Evolutionary conservation across 768 basidiomycete species (phyloP).

Genomic region (Sarcomyxa edulis): DNA sequence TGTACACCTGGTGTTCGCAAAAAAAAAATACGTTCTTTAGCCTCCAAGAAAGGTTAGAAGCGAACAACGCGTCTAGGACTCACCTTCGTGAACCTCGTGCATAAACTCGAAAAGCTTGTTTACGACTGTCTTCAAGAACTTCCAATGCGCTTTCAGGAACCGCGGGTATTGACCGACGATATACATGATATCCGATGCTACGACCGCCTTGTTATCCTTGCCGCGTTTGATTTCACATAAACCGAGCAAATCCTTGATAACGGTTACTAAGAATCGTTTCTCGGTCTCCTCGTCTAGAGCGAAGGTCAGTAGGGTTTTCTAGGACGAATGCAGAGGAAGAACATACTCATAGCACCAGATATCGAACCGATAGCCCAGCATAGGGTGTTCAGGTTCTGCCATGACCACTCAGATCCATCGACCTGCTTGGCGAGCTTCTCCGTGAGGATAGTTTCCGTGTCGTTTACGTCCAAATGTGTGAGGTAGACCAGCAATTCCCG

Average conservation of each 20-base stretch:
- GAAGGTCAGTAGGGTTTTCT: not conserved
- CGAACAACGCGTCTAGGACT: no score
- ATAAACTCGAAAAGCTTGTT: conserved; percentile 99
- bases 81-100: conserved; percentile 99
- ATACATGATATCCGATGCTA: conserved; percentile 95
- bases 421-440: conserved; percentile 98
- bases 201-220: conserved; percentile 99
- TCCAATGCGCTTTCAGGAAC: conserved; percentile 99
- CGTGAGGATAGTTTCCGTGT: conserved; percentile 95
- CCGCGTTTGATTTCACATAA: conserved; percentile 97
- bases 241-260: conserved; percentile 98
- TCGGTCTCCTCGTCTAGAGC: conserved; percentile 92
- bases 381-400: conserved; percentile 97
- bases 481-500: conserved; percentile 96
- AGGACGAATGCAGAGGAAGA: conserved; percentile 9
- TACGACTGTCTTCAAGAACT: conserved; percentile 99
- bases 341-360: conserved; percentile 97
- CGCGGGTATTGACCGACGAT: conserved; percentile 99
- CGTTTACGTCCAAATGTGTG: conserved; percentile 92
- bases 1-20: conserved; percentile 68
- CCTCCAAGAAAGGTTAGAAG: not conserved
- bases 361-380: conserved; percentile 99
- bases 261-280: conserved; percentile 97
- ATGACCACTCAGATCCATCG: conserved; percentile 97
- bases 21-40: conserved; percentile 1